These are phyloP conservation scores for Sinapis alba DNA, from an alignment of 441 rosid species.

Conservation along the genomic window DNA sequence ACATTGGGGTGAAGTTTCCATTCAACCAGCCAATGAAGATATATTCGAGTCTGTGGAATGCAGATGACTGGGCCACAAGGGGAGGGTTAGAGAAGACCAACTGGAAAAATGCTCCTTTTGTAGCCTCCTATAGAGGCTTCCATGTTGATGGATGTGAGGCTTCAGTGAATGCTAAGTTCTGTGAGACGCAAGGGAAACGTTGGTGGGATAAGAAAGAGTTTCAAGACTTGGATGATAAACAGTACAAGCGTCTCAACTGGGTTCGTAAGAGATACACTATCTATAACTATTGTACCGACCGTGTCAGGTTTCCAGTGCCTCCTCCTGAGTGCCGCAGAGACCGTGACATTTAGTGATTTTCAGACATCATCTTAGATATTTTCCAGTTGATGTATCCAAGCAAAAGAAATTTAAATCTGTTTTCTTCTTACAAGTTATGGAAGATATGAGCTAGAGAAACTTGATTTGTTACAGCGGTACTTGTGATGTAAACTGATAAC, in stretches of 20 bases:
- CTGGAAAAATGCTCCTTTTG: constrained; percentile 35
- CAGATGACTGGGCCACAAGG: constrained; percentile 54
- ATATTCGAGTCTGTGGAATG: constrained; percentile 72
- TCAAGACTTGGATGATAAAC: constrained; percentile 54
- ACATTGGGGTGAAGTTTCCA: constrained; percentile 52
- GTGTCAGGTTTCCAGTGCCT: constrained; percentile 42
- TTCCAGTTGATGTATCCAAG: neutral
- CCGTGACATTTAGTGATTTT: constrained; percentile 38
- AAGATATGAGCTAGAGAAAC: neutral
- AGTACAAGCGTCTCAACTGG: constrained; percentile 56
- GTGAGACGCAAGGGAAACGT: constrained; percentile 59
- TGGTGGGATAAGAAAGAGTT: constrained; percentile 77
- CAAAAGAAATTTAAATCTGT: too few species aligned
- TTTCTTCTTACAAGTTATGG: too few species aligned
- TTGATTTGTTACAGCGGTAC: neutral
- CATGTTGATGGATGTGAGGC: constrained; percentile 69
- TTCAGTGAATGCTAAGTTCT: constrained; percentile 58
- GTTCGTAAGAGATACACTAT: constrained; percentile 56
- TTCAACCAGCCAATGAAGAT: constrained; percentile 40
- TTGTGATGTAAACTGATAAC: neutral
- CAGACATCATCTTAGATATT: constrained; percentile 2
- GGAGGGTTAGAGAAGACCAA: constrained; percentile 37
- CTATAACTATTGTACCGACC: constrained; percentile 68
- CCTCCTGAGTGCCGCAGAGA: constrained; percentile 61
- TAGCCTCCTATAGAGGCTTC: constrained; percentile 62